Percentiles rank a stretch among this genome's conserved stretches.
These are phyloP conservation scores for Ophiostoma himal-ulmi DNA, from an alignment of 2,329 filamentous ascomycete genomes.

Conservation along the genomic window DNA sequence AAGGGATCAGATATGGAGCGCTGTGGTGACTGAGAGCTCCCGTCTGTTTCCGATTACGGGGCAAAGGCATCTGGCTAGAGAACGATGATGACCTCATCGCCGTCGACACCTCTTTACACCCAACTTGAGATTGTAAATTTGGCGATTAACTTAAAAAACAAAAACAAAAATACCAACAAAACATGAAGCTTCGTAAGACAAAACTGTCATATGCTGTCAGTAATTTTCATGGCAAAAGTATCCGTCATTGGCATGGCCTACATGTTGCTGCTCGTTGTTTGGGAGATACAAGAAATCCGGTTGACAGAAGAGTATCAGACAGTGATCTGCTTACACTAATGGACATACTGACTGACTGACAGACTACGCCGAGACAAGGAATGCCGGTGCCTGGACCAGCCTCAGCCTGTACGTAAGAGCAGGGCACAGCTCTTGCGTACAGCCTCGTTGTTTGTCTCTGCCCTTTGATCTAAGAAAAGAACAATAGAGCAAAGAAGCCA, in stretches of 20 bases:
- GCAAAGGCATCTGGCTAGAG: not conserved
- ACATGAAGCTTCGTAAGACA: not conserved
- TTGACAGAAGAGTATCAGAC: not conserved
- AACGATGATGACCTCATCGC: slow-evolving; percentile 8
- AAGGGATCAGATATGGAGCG: not conserved
- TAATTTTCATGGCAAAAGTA: not conserved
- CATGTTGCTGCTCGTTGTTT: not conserved
- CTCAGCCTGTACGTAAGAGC: too few species aligned
- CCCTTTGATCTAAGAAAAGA: slow-evolving; percentile 7
- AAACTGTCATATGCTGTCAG: not conserved
- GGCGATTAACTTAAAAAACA: not conserved
- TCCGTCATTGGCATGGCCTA: not conserved
- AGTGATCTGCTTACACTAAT: too few species aligned
- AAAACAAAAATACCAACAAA: not conserved
- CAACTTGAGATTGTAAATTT: not conserved
- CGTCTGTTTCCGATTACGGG: slow-evolving; percentile 13
- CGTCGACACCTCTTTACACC: not conserved
- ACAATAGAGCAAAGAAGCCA: not conserved
- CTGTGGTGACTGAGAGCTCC: not conserved
- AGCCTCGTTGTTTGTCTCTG: not conserved
- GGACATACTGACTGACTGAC: too few species aligned
- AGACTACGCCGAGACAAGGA: not conserved
- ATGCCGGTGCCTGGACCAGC: not conserved
- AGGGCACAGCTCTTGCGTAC: not conserved
- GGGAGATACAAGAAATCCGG: slow-evolving; percentile 4